These are phyloP conservation scores for Caloboletus inedulis DNA, from an alignment of 1,284 basidiomycete genomes.

Conservation along the genomic window DNA sequence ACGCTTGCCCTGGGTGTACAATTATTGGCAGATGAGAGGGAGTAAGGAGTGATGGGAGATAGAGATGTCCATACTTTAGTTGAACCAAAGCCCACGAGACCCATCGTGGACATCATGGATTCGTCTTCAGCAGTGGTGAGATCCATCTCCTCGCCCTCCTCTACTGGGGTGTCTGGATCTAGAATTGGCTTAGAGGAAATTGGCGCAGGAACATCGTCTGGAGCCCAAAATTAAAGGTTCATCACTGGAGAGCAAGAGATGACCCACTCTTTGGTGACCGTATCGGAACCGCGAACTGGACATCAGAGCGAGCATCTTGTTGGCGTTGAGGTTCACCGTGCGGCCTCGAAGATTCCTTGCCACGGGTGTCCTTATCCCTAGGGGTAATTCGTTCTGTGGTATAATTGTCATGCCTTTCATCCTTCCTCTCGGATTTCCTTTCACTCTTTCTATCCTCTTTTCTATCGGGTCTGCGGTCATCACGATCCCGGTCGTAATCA, in stretches of 20 bases:
- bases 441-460: conserved; percentile 33
- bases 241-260: neutral
- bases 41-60: neutral
- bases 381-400: conserved; percentile 23
- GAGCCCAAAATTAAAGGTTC: conserved; percentile 2
- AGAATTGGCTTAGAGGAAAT: conserved; percentile 34
- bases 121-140: conserved; percentile 68
- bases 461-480: conserved; percentile 37
- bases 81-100: conserved; percentile 81
- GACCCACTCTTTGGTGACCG: conserved; percentile 27
- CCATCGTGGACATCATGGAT: conserved; percentile 90
- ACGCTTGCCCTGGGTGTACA: conserved; percentile 60
- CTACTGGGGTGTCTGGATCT: conserved; percentile 42
- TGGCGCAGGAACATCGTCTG: conserved; percentile 14
- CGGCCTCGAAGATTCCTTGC: conserved; percentile 20
- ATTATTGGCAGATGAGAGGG: neutral
- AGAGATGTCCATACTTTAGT: conserved; percentile 81
- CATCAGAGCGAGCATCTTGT: conserved; percentile 20
- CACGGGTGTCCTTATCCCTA: conserved; percentile 25
- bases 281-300: conserved; percentile 18
- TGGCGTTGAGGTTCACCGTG: conserved; percentile 22
- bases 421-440: conserved; percentile 19
- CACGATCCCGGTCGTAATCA: conserved; percentile 39
- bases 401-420: conserved; percentile 24
- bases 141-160: conserved; percentile 69